Evolutionary conservation across 148 eudicot genomes (phyloP), one percentile per base, ranked within the genome.

Genomic region (Nyssa sinensis): DNA sequence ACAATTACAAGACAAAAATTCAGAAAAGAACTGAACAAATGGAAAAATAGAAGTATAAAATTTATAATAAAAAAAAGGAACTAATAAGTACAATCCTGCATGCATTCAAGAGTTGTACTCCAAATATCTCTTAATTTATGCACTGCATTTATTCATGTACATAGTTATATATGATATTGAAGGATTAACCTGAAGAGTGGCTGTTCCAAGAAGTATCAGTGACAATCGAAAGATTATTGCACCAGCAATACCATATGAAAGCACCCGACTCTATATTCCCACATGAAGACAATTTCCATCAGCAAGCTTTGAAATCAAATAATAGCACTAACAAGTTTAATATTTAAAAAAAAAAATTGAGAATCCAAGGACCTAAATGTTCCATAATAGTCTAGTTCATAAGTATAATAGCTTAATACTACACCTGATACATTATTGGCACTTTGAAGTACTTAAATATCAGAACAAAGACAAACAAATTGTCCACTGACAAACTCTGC

Each of bases 401-500:
- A 14, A 35, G 24, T 25, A n/a, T 34, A 30, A 67, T 71, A 64
- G 78, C 31, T 74, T 44, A 31, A 67, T 11, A 71, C 29, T 6
- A 65, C 70, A 94, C 98, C 98, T 94, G 97, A 82, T 94, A 90
- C 74, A 57, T 62, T 9, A 81, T 31, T 62, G 98, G 98, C 76
- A 94, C 98, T 87, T 86, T 88, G 82, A 94, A 94, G 81, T 94
- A 94, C 76, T 94, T 94, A 91, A 94, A 94, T 78, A 94, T 85
- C 83, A 94, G 81, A 77, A 94, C 89, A 77, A 94, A 94, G 47
- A 94, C 97, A 86, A 94, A 94, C 6, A 94, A 87, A 74, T 94
- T 94, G 80, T 94, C 98, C 86, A 94, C 98, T 2, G 97, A 94
- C 76, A 94, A 94, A 83, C 98, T 92, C 79, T 94, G 98, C 85